Evolutionary conservation across 441 rosid species (phyloP).

Genomic region (Gossypium schwendimanii): DNA sequence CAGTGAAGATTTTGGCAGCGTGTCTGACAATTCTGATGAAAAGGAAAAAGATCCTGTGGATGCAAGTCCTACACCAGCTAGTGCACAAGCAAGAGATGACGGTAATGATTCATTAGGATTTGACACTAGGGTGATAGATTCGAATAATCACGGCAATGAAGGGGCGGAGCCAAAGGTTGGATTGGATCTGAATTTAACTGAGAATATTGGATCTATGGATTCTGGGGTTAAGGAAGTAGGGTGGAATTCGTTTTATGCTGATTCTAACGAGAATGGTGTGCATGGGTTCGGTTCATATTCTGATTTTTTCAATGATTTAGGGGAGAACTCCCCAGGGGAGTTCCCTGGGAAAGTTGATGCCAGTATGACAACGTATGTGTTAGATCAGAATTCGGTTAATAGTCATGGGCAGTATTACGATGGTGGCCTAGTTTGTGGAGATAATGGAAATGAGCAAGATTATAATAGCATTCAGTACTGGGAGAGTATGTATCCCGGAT

Average conservation of each 20-base stretch:
- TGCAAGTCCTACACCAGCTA: conserved; percentile 14
- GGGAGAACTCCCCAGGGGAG: conserved; percentile 29
- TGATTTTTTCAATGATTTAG: conserved; percentile 68
- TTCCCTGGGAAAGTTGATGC: conserved; percentile 21
- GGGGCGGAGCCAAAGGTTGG: conserved; percentile 26
- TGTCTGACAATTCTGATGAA: conserved; percentile 2
- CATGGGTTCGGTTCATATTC: conserved; percentile 54
- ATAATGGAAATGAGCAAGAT: conserved; percentile 41
- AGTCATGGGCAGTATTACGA: conserved; percentile 20
- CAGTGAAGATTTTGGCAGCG: conserved; percentile 19
- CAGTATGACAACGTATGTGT: conserved; percentile 14
- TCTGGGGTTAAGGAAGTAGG: conserved; percentile 72
- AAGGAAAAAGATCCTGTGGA: conserved; percentile 15
- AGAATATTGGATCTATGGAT: conserved; percentile 18
- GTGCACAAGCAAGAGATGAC: conserved; percentile 14
- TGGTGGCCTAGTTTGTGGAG: conserved; percentile 31
- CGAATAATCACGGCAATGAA: conserved; percentile 22
- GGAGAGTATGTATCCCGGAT: conserved; percentile 92
- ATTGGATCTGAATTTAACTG: neutral
- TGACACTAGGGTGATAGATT: conserved; percentile 14
- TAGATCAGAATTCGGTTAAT: conserved; percentile 30
- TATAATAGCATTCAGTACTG: conserved; percentile 51
- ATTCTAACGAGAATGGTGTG: conserved; percentile 37
- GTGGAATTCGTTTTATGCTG: conserved; percentile 78
- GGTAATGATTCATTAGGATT: conserved; percentile 20